Conservation (phyloP, 441 rosid species). For the Syzygium malaccense region DNA sequence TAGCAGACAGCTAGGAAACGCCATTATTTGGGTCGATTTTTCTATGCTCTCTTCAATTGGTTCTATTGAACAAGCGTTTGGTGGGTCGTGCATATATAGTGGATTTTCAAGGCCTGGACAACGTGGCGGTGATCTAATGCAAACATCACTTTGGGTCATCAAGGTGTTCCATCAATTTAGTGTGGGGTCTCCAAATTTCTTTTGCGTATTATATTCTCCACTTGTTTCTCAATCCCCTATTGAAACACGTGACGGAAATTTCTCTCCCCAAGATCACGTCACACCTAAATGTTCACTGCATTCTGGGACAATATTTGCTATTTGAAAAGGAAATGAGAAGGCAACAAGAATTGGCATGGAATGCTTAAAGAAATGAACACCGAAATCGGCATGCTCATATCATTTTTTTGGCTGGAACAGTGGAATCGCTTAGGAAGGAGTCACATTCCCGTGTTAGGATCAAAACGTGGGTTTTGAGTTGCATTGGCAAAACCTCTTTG, state of each 20-base stretch:
- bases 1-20: not conserved
- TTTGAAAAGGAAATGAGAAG: not conserved
- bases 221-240: too few species aligned
- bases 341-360: not conserved
- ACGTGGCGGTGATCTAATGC: not conserved
- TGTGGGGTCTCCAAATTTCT: too few species aligned
- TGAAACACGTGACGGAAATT: not conserved
- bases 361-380: not conserved
- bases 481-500: too few species aligned
- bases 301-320: not conserved
- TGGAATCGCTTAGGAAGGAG: not conserved
- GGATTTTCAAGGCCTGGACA: not conserved
- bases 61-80: not conserved
- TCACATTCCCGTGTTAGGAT: not conserved
- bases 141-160: not conserved
- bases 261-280: not conserved
- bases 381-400: not conserved
- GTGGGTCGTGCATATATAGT: not conserved
- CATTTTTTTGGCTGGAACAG: not conserved
- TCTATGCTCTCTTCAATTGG: not conserved
- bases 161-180: too few species aligned
- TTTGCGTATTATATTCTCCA: too few species aligned
- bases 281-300: not conserved
- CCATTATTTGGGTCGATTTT: constrained; percentile 7
- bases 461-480: not conserved